These are phyloP conservation scores for Talaromyces sp. DNA, from an alignment of 2,329 filamentous ascomycete species.

Conservation along the genomic window DNA sequence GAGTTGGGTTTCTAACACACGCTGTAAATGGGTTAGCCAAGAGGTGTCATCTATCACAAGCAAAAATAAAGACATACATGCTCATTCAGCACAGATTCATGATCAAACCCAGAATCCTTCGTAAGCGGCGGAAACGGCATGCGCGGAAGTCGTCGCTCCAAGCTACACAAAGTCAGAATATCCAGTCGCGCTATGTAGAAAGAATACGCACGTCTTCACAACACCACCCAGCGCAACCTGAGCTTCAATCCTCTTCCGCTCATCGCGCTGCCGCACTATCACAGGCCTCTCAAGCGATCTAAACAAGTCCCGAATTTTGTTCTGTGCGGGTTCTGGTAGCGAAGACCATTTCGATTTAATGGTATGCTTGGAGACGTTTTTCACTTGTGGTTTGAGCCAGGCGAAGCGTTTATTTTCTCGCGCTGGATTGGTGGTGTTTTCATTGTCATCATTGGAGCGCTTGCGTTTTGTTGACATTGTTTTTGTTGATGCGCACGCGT, in stretches of 20 bases:
- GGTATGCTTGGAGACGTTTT: conserved; percentile 41
- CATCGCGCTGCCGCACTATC: conserved; percentile 42
- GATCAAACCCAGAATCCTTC: conserved; percentile 44
- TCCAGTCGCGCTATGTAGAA: neutral
- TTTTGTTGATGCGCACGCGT: neutral
- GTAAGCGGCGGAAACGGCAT: conserved; percentile 47
- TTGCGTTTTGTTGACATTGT: conserved; percentile 6
- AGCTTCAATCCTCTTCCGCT: conserved; percentile 42
- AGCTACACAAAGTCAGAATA: conserved; percentile 24
- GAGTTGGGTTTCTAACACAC: conserved; percentile 37
- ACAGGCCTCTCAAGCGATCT: conserved; percentile 42
- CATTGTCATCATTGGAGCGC: neutral
- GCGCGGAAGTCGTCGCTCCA: conserved; percentile 41
- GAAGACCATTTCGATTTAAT: conserved; percentile 48
- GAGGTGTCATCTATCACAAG: neutral
- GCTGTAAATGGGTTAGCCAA: conserved; percentile 24
- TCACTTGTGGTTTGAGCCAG: conserved; percentile 40
- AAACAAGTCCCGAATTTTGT: conserved; percentile 43
- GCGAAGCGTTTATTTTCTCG: conserved; percentile 33
- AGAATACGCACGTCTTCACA: conserved; percentile 38
- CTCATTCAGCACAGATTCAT: conserved; percentile 43
- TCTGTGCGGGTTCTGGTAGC: conserved; percentile 42
- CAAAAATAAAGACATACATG: conserved; percentile 33
- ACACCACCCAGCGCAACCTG: conserved; percentile 41
- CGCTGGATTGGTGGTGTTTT: conserved; percentile 19